These are phyloP conservation scores for Geosmithia morbida DNA, from an alignment of 2,329 filamentous ascomycete species.

Conservation along the genomic window DNA sequence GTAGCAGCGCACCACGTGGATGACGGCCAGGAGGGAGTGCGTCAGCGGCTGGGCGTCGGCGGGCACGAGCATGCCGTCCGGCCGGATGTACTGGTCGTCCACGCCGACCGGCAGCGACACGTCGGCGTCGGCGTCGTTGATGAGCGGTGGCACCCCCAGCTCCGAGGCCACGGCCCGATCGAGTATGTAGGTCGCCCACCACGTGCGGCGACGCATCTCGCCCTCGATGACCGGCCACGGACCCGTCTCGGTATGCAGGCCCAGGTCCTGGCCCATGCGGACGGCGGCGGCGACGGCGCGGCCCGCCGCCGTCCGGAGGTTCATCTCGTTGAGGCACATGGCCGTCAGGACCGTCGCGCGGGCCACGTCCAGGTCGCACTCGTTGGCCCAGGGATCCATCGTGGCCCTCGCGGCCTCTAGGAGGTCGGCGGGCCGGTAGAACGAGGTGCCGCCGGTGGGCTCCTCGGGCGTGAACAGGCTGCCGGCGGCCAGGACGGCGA, in stretches of 20 bases:
- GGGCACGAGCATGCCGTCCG: conserved; percentile 38
- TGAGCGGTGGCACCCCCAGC: conserved; percentile 64
- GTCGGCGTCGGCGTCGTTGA: conserved; percentile 82
- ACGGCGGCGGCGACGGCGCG: conserved; percentile 73
- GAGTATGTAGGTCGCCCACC: conserved; percentile 89
- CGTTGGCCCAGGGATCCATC: conserved; percentile 71
- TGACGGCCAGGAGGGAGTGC: conserved; percentile 61
- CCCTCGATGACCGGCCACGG: conserved; percentile 62
- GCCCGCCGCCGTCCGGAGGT: conserved; percentile 74
- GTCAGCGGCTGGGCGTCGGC: conserved; percentile 41
- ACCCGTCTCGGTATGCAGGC: conserved; percentile 62
- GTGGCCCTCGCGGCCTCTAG: conserved; percentile 56
- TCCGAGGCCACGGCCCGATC: conserved; percentile 74
- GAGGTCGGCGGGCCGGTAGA: conserved; percentile 42
- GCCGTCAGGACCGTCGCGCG: conserved; percentile 59
- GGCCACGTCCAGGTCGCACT: conserved; percentile 61
- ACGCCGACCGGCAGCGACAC: conserved; percentile 64
- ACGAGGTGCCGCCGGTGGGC: conserved; percentile 30
- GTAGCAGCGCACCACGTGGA: conserved; percentile 70
- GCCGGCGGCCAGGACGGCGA: conserved; percentile 70
- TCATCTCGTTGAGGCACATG: conserved; percentile 73
- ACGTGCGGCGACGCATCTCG: conserved; percentile 76
- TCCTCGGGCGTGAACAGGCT: conserved; percentile 49
- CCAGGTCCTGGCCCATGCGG: conserved; percentile 69
- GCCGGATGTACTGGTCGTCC: conserved; percentile 63